phyloP scores from a whole-genome alignment of 1,284 basidiomycete species.

The Fomitopsis schrenkii region DNA sequence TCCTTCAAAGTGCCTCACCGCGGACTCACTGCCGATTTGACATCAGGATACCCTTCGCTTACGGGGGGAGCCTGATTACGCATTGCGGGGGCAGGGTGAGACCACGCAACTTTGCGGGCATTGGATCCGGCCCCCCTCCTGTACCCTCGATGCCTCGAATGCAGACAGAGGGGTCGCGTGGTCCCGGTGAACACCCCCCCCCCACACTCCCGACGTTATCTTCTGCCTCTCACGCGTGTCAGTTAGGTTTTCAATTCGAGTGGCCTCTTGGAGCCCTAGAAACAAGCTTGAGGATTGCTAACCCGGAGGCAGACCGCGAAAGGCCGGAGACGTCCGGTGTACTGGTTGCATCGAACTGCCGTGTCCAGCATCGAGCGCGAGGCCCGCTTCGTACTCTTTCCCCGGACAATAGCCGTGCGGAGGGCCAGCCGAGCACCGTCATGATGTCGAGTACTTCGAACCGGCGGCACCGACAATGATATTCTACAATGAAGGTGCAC shows the following conservation, averaged over 20 bases:
- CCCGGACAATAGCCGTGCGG: not conserved
- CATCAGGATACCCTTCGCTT: no score
- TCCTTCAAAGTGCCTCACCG: no score
- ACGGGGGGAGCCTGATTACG: no score
- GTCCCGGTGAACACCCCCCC: not conserved
- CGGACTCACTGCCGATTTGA: no score
- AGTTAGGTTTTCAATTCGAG: slow-evolving; percentile 3
- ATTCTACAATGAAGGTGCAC: not conserved
- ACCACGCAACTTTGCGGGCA: no score
- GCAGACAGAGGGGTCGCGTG: not conserved
- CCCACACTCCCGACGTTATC: not conserved
- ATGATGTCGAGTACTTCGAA: not conserved
- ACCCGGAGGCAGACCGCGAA: not conserved
- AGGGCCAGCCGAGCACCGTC: not conserved
- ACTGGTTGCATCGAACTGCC: not conserved
- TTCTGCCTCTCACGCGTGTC: slow-evolving; percentile 1
- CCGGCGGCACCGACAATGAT: not conserved
- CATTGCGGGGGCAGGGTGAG: no score
- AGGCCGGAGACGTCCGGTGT: not conserved
- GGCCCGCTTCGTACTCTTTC: not conserved
- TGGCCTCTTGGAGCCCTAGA: not conserved
- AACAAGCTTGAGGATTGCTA: not conserved
- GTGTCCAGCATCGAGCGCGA: not conserved
- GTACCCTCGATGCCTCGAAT: not conserved
- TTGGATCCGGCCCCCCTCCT: not conserved